Base-by-base conservation (phyloP, 345 rosid species). In the Psidium friedrichsthalianum region DNA sequence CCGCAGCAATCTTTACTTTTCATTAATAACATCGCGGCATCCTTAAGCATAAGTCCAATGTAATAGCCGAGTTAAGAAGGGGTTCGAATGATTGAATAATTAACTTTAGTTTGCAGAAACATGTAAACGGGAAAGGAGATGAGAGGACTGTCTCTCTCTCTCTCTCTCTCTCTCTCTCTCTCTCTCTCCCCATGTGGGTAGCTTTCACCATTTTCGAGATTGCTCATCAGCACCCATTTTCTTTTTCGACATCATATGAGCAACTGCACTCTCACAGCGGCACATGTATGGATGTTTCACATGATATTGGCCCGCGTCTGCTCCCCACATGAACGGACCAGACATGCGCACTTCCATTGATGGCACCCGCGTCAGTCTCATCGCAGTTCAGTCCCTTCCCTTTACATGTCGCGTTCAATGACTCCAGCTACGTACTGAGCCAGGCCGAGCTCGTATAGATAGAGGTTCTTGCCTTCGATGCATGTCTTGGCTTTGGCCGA, bases 241-340 rank as follows among this genome's bases (percentile, higher is more conserved):
- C 16, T 64, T 40, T 36, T 69, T 69, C 78, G 80, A 69, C 80
- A 69, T 36, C 80, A 36, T 20, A 69, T 89, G 16, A 92, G 94
- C 64, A 91, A 92, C 96, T 0, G 94, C 88, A 2, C 21, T 49
- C 44, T 51, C 47, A 2, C 58, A 16, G 44, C 16, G 44, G n/a
- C 55, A 52, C 25, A 53, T 52, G 29, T 18, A 82, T 27, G 58
- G 25, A 36, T 20, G 56, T 82, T n/a, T 82, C 36, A 52, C 58
- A 52, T 16, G 27, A 82, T 51, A 16, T 12, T 32, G 44, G 54
- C 22, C 84, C 52, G 84, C 40, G 44, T 55, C 58, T 27, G 84
- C 25, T 82, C 89, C 89, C 87, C 54, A 49, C 84, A 86, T 87
- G 87, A 84, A 89, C 59, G 89, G 92, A 89, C 85, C 85, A 86